Base-by-base conservation (phyloP, 2,329 filamentous ascomycete genomes). In the Ophiostoma tasmaniense region DNA sequence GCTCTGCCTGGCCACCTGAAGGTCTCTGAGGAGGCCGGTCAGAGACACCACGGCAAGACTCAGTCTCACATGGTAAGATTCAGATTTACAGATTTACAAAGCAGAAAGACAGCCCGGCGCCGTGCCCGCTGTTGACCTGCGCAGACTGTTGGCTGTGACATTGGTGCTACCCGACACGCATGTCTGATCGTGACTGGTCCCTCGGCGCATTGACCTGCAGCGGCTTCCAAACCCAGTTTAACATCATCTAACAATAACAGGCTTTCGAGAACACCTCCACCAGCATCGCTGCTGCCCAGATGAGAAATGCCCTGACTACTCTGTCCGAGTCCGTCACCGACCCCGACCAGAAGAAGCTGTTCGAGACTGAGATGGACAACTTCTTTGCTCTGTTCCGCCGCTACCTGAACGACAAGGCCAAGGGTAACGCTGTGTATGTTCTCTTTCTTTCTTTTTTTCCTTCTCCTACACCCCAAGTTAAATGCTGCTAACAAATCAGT, bases 351-450 rank as follows among this genome's bases (percentile, higher is more conserved):
- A 92, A 91, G 81, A 94, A 97, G 91, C 88, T 96, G 74, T 98
- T 98, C 80, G 94, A 98, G 84, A 96, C 93, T 4, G 94, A 99
- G 83, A 98, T 97, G 93, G 95, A 99, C 87, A 99, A 99, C 89
- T 99, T 99, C 86, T 99, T 99, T 79, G 90, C 93, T 71, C 90
- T 99, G 72, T 99, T 99, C 90, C 91, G 95, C 78, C 89, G 95
- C 82, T 99, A 97, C 82, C 85, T 99, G 73, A 97, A 97, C 79
- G 95, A 98, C 84, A 97, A 97, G 86, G 94, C 95, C 78, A 98
- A 98, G 88, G 93, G 94, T 80, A 97, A 95, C 79, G 88, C 88
- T 67, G 87, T 95, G 86, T 90, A 84, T 73, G 87, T 80, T 70
- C 70, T 45, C 42, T 13, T 42, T 3, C 17, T 42, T 42, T 42